Evolutionary conservation across 805 yeast genomes (phyloP), one percentile per base, ranked within the genome.

Genomic region (Candida nanaspora): DNA sequence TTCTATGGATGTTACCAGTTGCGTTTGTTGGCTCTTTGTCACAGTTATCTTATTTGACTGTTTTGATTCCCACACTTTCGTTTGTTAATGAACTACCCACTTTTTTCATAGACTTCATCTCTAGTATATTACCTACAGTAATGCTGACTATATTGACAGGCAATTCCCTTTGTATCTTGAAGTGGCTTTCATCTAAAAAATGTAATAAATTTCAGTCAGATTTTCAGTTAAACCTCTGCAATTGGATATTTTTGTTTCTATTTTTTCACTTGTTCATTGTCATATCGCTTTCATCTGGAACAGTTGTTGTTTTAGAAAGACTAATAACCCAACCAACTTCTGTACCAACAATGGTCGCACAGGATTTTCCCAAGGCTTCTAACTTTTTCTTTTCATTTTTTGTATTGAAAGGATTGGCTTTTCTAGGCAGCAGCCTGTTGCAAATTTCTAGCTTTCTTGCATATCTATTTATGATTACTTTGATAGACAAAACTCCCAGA

Each of bases 211-310:
- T 89, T 0, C 78, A 80, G 0, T 69, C 81, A 1, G 74, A 76
- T 42, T 59, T 81, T 8, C 88, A 88, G 53, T 40, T 75, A n/a
- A 84, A 81, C 46, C 69, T 82, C 14, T 96, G 87, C 48, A 66
- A 69, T 35, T 84, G 93, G 86, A 72, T 84, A 48, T 89, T 85
- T 59, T 67, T 77, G 1, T 88, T 88, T 53, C 63, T 82, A 38
- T 87, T 85, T 55, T 77, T 88, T 39, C 96, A 89, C 50, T 74
- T 87, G 33, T 88, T 89, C 49, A 59, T 89, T 35, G 91, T 88
- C 21, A 87, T 88, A 2, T 83, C 95, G 0, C 73, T 88, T 29
- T 86, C 94, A 50, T 81, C 93, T 0, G 89, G 95, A 22, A 59
- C 85, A 3, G 73, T 82, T 2, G 78, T 75, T 7, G 68, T 86